Evolutionary conservation across 441 rosid genomes (phyloP), one percentile per base, ranked within the genome.

Genomic region (Sinapis alba): DNA sequence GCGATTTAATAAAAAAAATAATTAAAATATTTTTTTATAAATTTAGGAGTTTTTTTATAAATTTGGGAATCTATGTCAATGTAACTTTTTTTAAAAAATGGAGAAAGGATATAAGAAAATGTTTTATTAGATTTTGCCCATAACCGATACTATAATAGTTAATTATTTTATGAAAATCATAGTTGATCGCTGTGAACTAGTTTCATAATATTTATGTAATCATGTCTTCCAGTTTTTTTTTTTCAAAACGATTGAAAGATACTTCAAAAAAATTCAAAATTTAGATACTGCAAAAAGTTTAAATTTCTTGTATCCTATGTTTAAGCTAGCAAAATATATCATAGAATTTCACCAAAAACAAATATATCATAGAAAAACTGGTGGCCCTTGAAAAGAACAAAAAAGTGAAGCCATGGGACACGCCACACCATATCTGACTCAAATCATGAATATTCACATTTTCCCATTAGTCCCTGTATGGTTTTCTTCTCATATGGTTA

Each of bases 381-480:
- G 64, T 51, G 24, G 53, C 61, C 36, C 9, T 56, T 10, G 50
- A 62, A 15, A 15, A 9, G 11, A 32, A 65, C 36, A 45, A 75
- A 11, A 71, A 45, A 27, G 74, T 51, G 63, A 62, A 72, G 38
- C 56, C 63, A 51, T 63, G n/a, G 12, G 63, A 72, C 69, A 32
- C 63, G 69, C 63, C 69, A 72, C 63, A 54, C 76, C 76, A 53
- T 62, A 21, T 72, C 76, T 72, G 76, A 72, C 69, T 51, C 10
- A 1, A 72, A 63, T 51, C 10, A 1, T 5, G 23, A 76, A 56
- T 69, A 69, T 69, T 47, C 45, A 62, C 34, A 10, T 21, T 62
- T 56, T 62, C 56, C 18, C 64, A 56, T 63, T 61, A 61, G 45
- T 61, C 65, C 65, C 56, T 68, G 24, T 34, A 26, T 27, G 41